Conservation (phyloP, 257 asterid species). For the Solanum pimpinellifolium region DNA sequence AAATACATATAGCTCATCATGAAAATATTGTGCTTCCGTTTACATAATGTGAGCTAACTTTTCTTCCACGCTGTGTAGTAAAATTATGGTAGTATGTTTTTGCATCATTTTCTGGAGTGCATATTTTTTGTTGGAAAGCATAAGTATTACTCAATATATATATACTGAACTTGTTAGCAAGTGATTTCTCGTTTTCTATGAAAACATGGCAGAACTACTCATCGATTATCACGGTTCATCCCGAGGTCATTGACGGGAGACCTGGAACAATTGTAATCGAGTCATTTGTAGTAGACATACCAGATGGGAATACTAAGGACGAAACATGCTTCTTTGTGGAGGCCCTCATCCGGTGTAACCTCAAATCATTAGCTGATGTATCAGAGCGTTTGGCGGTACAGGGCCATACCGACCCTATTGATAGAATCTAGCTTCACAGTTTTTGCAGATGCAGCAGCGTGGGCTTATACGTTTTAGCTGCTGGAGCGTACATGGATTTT, state of each 20-base stretch:
- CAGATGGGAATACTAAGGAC: constrained; percentile 5
- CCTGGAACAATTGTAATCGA: constrained; percentile 8
- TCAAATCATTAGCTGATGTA: constrained; percentile 5
- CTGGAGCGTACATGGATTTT: constrained; percentile 1
- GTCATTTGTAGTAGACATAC: constrained; percentile 7
- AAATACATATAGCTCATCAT: background rate
- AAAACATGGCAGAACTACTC: constrained; percentile 4
- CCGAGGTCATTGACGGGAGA: constrained; percentile 5
- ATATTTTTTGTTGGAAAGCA: background rate
- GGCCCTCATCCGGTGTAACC: constrained; percentile 9
- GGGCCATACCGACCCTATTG: constrained; percentile 10
- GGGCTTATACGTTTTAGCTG: background rate
- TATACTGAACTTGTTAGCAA: background rate
- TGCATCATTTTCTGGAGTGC: background rate
- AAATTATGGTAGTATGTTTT: background rate
- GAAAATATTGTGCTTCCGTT: background rate
- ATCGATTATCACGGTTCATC: constrained; percentile 2
- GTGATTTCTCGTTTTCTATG: background rate
- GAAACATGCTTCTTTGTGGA: constrained; percentile 13
- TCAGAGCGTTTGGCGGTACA: constrained; percentile 8
- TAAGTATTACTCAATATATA: background rate
- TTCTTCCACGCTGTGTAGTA: background rate
- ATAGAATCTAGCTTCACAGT: background rate
- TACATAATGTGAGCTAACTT: background rate
- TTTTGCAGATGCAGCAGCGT: background rate